phyloP scores from a whole-genome alignment of 306 rosid genomes.

The Benincasa hispida region DNA sequence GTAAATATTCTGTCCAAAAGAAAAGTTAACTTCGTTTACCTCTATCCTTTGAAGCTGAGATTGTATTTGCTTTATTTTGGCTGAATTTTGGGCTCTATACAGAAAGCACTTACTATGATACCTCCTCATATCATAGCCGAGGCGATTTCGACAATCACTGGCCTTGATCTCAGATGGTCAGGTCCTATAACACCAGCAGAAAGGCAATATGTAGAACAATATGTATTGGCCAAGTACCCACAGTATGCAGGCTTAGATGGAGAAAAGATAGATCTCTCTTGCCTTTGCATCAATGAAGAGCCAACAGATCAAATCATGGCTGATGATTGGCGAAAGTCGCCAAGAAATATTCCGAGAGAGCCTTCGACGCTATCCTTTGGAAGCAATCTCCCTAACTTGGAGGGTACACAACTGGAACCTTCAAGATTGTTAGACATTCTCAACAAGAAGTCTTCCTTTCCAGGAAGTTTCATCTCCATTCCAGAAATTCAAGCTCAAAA shows the following conservation, averaged over 20 bases:
- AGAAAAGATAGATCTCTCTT: constrained; percentile 39
- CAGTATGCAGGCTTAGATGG: constrained; percentile 52
- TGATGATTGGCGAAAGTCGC: constrained; percentile 53
- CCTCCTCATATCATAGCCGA: constrained; percentile 40
- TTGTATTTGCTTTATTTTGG: not conserved
- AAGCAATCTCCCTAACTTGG: constrained; percentile 57
- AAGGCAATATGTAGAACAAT: constrained; percentile 66
- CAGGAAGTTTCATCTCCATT: constrained; percentile 27
- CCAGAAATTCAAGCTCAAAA: constrained; percentile 32
- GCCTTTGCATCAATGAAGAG: constrained; percentile 53
- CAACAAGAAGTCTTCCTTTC: constrained; percentile 23
- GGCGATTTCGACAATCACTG: constrained; percentile 49
- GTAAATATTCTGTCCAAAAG: constrained; percentile 15
- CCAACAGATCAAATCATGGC: constrained; percentile 23
- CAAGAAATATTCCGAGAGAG: constrained; percentile 41
- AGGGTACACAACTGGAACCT: constrained; percentile 54
- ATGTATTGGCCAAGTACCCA: constrained; percentile 76
- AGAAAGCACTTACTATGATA: constrained; percentile 36
- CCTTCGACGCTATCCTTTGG: constrained; percentile 39
- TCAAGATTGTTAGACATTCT: constrained; percentile 60
- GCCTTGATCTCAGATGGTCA: constrained; percentile 77
- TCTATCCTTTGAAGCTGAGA: not conserved
- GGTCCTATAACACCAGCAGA: constrained; percentile 84
- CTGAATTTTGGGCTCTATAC: constrained; percentile 12
- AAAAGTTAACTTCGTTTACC: not conserved